Conservation (phyloP, 2,329 filamentous ascomycete species). For the Aspergillus texensis region DNA sequence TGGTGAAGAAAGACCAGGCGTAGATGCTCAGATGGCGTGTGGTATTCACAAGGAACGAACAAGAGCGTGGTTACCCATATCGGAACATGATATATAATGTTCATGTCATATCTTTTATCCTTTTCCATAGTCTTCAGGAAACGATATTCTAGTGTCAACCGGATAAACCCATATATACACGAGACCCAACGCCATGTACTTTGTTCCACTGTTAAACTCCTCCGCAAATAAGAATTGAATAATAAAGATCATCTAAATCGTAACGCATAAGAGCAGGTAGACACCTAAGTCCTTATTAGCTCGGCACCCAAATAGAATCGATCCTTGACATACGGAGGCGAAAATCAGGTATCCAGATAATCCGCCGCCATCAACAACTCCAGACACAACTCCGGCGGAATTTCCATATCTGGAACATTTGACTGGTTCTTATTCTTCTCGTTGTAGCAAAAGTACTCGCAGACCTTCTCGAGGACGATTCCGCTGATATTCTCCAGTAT, state of each 20-base stretch:
- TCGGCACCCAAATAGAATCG: background rate
- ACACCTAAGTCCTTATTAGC: background rate
- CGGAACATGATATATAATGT: background rate
- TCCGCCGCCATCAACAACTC: constrained; percentile 69
- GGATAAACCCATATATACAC: background rate
- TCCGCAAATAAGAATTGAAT: background rate
- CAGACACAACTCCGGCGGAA: constrained; percentile 65
- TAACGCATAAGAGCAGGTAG: background rate
- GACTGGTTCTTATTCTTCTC: constrained; percentile 63
- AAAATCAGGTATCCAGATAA: constrained; percentile 57
- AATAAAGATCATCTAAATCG: background rate
- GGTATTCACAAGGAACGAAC: background rate
- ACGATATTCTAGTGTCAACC: background rate
- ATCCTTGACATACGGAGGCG: background rate
- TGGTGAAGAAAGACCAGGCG: constrained; percentile 32
- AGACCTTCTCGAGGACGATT: constrained; percentile 67
- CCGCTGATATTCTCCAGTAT: constrained; percentile 65
- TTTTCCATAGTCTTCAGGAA: background rate
- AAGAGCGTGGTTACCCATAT: background rate
- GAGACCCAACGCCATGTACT: background rate
- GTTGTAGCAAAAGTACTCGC: constrained; percentile 71
- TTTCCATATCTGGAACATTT: constrained; percentile 68
- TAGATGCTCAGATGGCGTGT: constrained; percentile 41
- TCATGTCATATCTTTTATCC: background rate
- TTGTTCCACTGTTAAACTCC: background rate